phyloP scores from a whole-genome alignment of 1,284 basidiomycete genomes.

The Cutaneotrichosporon cyanovorans region DNA sequence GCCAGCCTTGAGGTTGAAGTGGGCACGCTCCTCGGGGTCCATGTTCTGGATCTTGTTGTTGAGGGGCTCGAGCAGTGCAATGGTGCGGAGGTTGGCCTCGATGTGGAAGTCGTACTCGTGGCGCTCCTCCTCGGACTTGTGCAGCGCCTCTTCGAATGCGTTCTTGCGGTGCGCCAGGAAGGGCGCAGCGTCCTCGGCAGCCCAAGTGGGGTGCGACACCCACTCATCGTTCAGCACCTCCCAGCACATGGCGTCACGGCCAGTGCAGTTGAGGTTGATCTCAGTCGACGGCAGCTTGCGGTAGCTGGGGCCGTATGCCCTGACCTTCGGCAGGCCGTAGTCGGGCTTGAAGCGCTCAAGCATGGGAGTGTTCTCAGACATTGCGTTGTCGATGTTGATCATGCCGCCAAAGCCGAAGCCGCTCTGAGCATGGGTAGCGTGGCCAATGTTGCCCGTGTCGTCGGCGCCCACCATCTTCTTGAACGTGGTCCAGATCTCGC shows the following conservation, averaged over 20 bases:
- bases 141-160: constrained; percentile 88
- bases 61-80: constrained; percentile 85
- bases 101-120: constrained; percentile 98
- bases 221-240: constrained; percentile 94
- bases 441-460: constrained; percentile 67
- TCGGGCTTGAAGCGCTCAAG: constrained; percentile 55
- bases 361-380: constrained; percentile 53
- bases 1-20: constrained; percentile 77
- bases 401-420: constrained; percentile 44
- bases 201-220: constrained; percentile 97
- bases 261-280: constrained; percentile 82
- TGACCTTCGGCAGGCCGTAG: constrained; percentile 40
- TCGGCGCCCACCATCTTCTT: constrained; percentile 72
- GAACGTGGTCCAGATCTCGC: constrained; percentile 77
- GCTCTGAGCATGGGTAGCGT: constrained; percentile 56
- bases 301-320: constrained; percentile 76
- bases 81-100: constrained; percentile 84
- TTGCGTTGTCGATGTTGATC: constrained; percentile 48
- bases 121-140: constrained; percentile 95
- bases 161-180: constrained; percentile 98
- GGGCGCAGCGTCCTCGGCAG: constrained; percentile 85
- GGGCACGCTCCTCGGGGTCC: constrained; percentile 75
- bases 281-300: constrained; percentile 80
- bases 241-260: constrained; percentile 88
- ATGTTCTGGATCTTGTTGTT: constrained; percentile 79